phyloP scores from a whole-genome alignment of 2,329 filamentous ascomycete genomes.

The Macrophomina phaseolina region DNA sequence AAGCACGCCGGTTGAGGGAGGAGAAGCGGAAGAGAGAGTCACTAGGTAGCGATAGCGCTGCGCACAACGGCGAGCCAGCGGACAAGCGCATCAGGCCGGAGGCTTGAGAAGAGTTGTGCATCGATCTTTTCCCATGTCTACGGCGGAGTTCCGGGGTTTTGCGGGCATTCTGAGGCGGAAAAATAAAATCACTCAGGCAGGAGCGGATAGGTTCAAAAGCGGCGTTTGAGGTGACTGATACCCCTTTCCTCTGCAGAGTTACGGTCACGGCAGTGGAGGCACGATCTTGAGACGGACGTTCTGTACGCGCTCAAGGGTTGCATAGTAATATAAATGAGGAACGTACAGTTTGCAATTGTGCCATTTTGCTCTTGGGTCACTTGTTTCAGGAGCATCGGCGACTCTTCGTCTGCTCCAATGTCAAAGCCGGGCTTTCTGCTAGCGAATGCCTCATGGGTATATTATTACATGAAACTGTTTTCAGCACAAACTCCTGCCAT shows the following conservation, averaged over 20 bases:
- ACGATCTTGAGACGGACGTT: neutral
- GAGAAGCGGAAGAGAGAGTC: conserved; percentile 31
- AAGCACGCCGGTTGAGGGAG: conserved; percentile 29
- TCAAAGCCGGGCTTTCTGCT: neutral
- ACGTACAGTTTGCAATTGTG: neutral
- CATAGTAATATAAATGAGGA: neutral
- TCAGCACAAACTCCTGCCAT: neutral
- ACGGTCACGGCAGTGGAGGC: neutral
- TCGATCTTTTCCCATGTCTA: neutral
- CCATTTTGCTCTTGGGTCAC: neutral
- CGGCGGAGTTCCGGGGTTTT: neutral
- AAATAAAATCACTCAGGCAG: neutral
- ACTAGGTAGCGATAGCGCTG: neutral
- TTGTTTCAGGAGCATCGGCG: neutral
- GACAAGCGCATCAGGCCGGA: conserved; percentile 24
- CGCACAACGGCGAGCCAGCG: conserved; percentile 13
- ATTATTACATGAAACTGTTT: conserved; percentile 5
- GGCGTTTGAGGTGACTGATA: conserved; percentile 25
- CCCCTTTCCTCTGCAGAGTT: conserved; percentile 13
- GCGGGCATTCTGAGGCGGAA: neutral
- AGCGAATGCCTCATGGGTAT: conserved; percentile 4
- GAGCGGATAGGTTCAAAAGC: conserved; percentile 7
- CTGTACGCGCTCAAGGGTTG: neutral
- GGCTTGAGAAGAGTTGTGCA: neutral
- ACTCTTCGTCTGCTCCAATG: neutral